Evolutionary conservation across 352 stramenopile species (phyloP).

Genomic region (Pythium myriotylum): DNA sequence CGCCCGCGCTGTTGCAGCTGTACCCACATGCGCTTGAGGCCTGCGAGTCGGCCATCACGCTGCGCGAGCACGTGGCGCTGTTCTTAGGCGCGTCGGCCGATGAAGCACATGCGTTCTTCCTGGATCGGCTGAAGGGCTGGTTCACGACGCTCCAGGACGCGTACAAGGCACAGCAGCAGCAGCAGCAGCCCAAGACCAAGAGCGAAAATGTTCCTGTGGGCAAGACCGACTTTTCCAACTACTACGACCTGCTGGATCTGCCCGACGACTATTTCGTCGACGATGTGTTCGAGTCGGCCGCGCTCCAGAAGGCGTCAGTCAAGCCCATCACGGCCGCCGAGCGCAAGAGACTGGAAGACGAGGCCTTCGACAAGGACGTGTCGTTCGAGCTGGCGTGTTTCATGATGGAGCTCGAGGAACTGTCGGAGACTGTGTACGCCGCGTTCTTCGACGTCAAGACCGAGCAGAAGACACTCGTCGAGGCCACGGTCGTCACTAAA

Average conservation of each 20-base stretch:
- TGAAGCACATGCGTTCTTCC: slow-evolving; percentile 10
- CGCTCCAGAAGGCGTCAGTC: not conserved
- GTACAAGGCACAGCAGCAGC: not conserved
- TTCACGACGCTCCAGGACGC: slow-evolving; percentile 1
- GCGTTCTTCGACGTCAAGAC: slow-evolving; percentile 36
- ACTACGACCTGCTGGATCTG: slow-evolving; percentile 2
- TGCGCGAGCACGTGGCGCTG: slow-evolving; percentile 9
- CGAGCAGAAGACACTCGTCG: slow-evolving; percentile 38
- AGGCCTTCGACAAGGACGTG: slow-evolving; percentile 32
- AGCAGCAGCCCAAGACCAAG: no score
- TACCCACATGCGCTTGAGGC: slow-evolving; percentile 2
- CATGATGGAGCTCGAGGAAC: slow-evolving; percentile 34
- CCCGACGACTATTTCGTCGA: slow-evolving; percentile 6
- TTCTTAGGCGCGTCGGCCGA: not conserved
- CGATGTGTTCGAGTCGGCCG: not conserved
- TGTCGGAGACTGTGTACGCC: slow-evolving; percentile 22
- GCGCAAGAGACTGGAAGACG: slow-evolving; percentile 23
- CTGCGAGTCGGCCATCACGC: slow-evolving; percentile 12
- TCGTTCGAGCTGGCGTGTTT: slow-evolving; percentile 28
- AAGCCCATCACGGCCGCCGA: not conserved
- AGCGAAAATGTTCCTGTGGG: no score
- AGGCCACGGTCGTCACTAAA: slow-evolving; percentile 36
- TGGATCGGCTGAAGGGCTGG: slow-evolving; percentile 2
- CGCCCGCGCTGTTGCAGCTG: slow-evolving; percentile 6
- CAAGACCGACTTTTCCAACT: slow-evolving; percentile 7